Conservation (phyloP, 176 grass and related monocot genomes). For the Carex kokanica region DNA sequence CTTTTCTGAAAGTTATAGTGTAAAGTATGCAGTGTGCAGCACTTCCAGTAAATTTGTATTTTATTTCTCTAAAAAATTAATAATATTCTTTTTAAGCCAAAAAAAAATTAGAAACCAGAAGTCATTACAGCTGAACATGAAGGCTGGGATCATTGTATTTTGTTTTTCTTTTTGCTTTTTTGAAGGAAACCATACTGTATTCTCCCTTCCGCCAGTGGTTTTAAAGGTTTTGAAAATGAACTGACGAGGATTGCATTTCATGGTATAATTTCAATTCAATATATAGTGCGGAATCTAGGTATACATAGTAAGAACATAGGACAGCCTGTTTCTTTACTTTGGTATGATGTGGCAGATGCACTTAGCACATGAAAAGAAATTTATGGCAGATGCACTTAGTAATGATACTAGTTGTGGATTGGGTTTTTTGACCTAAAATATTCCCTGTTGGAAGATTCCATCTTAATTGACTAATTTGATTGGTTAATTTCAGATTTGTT, state of each 20-base stretch:
- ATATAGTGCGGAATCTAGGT: neutral
- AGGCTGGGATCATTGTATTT: neutral
- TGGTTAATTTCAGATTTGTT: neutral
- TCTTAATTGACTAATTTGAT: neutral
- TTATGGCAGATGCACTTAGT: neutral
- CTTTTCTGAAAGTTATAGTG: too few relatives aligned
- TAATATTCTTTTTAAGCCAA: neutral
- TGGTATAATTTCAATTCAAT: neutral
- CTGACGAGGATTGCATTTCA: slow-evolving; percentile 5
- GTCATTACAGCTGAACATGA: too few relatives aligned
- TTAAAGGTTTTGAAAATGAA: neutral
- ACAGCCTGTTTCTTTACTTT: neutral
- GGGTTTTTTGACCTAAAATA: neutral
- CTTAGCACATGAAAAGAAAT: neutral
- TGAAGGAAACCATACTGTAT: neutral
- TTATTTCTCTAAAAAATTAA: neutral
- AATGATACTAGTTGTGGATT: neutral
- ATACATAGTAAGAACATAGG: neutral
- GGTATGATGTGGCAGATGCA: neutral
- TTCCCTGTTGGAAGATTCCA: neutral
- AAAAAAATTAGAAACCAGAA: neutral
- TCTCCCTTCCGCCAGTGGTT: neutral
- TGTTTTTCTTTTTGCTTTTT: neutral
- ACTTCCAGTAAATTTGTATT: too few relatives aligned
- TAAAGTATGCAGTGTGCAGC: too few relatives aligned